Conservation (phyloP, 805 yeast species). For the Lachancea cidri region DNA sequence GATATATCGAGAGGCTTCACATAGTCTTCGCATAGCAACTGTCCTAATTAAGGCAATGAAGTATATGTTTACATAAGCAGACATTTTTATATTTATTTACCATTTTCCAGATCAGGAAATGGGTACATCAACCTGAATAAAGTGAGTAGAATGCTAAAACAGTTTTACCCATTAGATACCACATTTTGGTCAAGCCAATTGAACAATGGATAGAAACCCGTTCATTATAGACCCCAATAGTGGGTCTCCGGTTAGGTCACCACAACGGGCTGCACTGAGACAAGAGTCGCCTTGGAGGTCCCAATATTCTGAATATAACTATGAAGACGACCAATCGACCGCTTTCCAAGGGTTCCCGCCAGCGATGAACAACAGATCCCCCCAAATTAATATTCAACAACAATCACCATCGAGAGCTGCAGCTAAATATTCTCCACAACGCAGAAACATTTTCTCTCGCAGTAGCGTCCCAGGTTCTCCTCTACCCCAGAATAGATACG, state of each 20-base stretch:
- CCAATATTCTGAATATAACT: slow-evolving; percentile 14
- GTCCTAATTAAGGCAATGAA: no score
- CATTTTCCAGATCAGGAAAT: not conserved
- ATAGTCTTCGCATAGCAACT: no score
- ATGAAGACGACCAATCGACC: slow-evolving; percentile 22
- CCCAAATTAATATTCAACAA: slow-evolving; percentile 17
- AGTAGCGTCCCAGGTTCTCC: slow-evolving; percentile 31
- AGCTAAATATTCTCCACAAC: slow-evolving; percentile 36
- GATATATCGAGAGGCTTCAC: no score
- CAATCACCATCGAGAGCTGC: slow-evolving; percentile 39
- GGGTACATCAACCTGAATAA: not conserved
- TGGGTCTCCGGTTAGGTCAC: slow-evolving; percentile 27
- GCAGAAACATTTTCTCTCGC: slow-evolving; percentile 32
- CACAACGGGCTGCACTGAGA: slow-evolving; percentile 23
- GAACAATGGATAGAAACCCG: slow-evolving; percentile 30
- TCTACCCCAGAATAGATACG: slow-evolving; percentile 48
- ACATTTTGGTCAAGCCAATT: not conserved
- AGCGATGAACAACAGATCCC: slow-evolving; percentile 3
- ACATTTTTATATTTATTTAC: not conserved
- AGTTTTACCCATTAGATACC: not conserved
- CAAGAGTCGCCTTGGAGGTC: slow-evolving; percentile 26
- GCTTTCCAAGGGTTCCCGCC: slow-evolving; percentile 32
- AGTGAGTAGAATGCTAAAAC: not conserved
- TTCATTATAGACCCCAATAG: slow-evolving; percentile 29
- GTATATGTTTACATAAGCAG: not conserved